Evolutionary conservation across 495 filamentous ascomycete genomes (phyloP), one percentile per base, ranked within the genome.

Genomic region (Hypomontagnella submonticulosa): DNA sequence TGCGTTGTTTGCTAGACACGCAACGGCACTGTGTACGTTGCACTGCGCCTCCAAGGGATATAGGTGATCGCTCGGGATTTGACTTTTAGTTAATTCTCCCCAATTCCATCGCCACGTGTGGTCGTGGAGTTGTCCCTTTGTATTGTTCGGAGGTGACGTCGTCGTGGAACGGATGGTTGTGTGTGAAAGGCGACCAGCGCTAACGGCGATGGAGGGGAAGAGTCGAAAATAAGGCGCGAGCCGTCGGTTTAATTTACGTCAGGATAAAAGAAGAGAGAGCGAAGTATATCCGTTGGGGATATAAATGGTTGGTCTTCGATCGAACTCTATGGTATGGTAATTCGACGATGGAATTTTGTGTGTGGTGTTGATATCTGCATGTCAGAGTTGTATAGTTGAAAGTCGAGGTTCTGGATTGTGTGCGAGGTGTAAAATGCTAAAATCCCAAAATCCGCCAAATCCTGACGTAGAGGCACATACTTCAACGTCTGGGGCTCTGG

Each of bases 401-500:
- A 40, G 38, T 38, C 38, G 32, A 18, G 18, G 49, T 40, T 34
- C 16, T 38, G 18, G 23, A 53, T 33, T 53, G 19, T 65, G 58
- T 62, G 64, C 40, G 54, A 61, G 52, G 57, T 61, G 23, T 13
- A 66, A 65, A 63, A 30, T 8, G 18, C 20, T 20, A 27, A 47
- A 47, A 36, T 16, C 16, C 30, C 42, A 61, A 54, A 67, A 67
- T 67, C 57, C 16, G 15, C 42, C 53, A 54, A 67, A 67, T 67
- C 57, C 64, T 67, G 64, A 62, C 64, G 64, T 67, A 40, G 64
- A 67, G 47, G 52, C 57, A 55, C 54, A 59, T 52, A 41, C 34
- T 48, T 27, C 6, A 33, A 15, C 9, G 36, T 27, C n/a, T 50
- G 32, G n/a, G 23, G 23, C 23, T 12, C 36, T 38, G 36, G 36